These are phyloP conservation scores for Teratosphaeria nubilosa DNA, from an alignment of 2,329 filamentous ascomycete species.

Conservation along the genomic window DNA sequence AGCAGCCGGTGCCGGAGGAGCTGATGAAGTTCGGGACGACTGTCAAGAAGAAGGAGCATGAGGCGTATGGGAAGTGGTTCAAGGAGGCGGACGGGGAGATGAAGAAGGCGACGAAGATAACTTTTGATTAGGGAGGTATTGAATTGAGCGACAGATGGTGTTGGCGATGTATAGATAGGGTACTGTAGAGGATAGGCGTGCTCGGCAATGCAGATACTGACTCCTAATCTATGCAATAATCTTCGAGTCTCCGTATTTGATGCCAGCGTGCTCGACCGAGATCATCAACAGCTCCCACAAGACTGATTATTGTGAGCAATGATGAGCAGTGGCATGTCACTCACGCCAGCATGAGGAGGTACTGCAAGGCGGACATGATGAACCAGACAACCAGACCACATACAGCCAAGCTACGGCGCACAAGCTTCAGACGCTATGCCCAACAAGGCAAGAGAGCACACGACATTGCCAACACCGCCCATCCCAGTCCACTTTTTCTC, in stretches of 20 bases:
- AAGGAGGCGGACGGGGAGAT: constrained; percentile 66
- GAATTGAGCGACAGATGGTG: neutral
- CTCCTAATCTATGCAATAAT: neutral
- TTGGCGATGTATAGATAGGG: neutral
- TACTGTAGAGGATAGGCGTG: neutral
- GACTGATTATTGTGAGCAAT: too few relatives aligned
- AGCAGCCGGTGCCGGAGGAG: constrained; percentile 80
- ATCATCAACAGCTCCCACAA: too few relatives aligned
- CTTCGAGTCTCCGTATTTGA: neutral
- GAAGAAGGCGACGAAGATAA: constrained; percentile 43
- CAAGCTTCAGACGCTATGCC: neutral
- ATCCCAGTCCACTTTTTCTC: neutral
- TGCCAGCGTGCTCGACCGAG: neutral
- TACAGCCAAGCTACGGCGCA: neutral
- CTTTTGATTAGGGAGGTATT: neutral
- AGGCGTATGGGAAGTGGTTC: constrained; percentile 90
- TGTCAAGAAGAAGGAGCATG: constrained; percentile 97
- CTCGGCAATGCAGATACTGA: neutral
- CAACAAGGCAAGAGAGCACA: neutral
- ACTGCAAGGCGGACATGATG: neutral
- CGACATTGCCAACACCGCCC: neutral
- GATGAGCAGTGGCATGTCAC: too few relatives aligned
- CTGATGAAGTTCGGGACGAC: constrained; percentile 94
- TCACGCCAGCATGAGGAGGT: neutral
- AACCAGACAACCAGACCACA: neutral